These are phyloP conservation scores for Silene coronaria DNA, from an alignment of 179 eudicot species.

Conservation along the genomic window DNA sequence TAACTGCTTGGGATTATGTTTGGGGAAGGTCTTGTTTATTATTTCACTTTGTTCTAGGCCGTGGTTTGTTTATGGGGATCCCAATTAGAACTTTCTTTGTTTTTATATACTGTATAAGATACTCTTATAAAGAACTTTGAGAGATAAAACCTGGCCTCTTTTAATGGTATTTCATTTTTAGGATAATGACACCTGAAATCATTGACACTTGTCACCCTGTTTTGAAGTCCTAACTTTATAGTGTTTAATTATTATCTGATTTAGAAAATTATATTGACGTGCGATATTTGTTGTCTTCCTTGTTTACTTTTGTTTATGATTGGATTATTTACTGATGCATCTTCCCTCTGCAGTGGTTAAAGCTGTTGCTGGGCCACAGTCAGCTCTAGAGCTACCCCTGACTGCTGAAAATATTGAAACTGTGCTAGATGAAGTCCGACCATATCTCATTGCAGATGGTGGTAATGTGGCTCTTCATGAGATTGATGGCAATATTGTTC, in stretches of 20 bases:
- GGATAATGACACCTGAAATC: not conserved
- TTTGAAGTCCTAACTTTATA: not conserved
- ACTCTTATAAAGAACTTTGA: no score
- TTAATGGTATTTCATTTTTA: no score
- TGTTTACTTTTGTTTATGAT: slow-evolving; percentile 1
- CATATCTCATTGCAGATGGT: slow-evolving; percentile 93
- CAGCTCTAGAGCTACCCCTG: slow-evolving; percentile 65
- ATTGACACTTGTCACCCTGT: not conserved
- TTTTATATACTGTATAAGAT: no score
- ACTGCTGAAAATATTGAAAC: slow-evolving; percentile 79
- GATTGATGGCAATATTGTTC: slow-evolving; percentile 83
- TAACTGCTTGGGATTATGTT: not conserved
- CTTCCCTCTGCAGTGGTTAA: slow-evolving; percentile 43
- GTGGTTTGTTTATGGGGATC: no score
- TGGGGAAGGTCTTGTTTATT: not conserved
- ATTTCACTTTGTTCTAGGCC: no score
- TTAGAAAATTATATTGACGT: not conserved
- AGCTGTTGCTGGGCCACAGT: slow-evolving; percentile 70
- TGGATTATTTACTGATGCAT: not conserved
- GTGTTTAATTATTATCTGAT: not conserved
- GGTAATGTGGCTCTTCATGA: slow-evolving; percentile 92
- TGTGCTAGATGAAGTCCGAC: slow-evolving; percentile 86
- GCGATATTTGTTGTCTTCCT: not conserved
- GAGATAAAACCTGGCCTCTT: no score
- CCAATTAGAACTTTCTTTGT: no score